Evolutionary conservation across 176 grass and related monocot genomes (phyloP).

Genomic region (Zoysia pacifica): DNA sequence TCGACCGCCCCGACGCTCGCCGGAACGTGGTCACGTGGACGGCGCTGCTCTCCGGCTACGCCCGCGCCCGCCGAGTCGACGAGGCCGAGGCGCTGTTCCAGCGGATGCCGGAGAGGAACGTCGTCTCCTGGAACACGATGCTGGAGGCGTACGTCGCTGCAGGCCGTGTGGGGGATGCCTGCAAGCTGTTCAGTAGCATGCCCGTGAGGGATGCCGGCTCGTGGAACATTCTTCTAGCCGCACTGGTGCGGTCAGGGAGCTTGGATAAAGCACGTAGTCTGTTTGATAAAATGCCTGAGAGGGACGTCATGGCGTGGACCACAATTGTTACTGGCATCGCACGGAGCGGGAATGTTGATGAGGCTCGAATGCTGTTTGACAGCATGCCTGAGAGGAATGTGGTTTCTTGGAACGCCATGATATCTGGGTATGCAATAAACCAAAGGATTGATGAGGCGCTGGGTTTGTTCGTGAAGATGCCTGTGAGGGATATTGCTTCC

Average conservation of each 20-base stretch:
- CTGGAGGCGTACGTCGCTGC: conserved; percentile 39
- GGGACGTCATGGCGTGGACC: conserved; percentile 55
- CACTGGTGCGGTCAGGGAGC: conserved; percentile 28
- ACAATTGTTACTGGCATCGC: conserved; percentile 52
- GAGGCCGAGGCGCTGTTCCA: conserved; percentile 47
- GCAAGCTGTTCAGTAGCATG: conserved; percentile 49
- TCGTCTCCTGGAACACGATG: conserved; percentile 65
- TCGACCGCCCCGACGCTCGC: conserved; percentile 48
- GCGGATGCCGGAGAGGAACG: conserved; percentile 50
- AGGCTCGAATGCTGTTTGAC: conserved; percentile 49
- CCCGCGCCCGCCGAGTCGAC: not conserved
- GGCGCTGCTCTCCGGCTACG: conserved; percentile 57
- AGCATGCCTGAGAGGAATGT: conserved; percentile 48
- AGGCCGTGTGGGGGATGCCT: conserved; percentile 24
- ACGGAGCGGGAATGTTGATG: conserved; percentile 40
- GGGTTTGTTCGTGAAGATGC: conserved; percentile 44
- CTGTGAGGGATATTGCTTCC: conserved; percentile 49
- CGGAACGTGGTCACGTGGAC: conserved; percentile 64
- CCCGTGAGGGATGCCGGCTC: conserved; percentile 43
- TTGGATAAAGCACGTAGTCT: conserved; percentile 35
- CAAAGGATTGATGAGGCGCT: conserved; percentile 45
- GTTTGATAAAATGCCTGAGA: conserved; percentile 51
- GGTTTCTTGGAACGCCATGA: conserved; percentile 64
- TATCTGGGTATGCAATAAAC: conserved; percentile 49
- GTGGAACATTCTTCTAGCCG: conserved; percentile 57